Percentiles rank a stretch among this genome's conserved stretches.
Conservation (phyloP, 495 filamentous ascomycete genomes). For the Chaetomidium leptoderma region DNA sequence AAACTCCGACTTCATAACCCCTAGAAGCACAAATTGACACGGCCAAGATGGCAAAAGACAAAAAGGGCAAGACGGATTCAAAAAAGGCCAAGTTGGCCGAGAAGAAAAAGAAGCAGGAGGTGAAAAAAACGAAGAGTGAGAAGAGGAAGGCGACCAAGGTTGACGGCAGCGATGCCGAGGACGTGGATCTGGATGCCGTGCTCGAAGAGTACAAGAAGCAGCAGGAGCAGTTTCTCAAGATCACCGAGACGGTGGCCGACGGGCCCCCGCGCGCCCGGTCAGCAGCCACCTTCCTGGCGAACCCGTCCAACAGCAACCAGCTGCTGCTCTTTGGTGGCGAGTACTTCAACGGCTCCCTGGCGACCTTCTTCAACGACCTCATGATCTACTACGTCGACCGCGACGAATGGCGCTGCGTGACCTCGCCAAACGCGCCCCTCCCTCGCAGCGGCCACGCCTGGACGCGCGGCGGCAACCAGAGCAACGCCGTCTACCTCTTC, state of each 20-base stretch:
- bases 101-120: slow-evolving; percentile 37
- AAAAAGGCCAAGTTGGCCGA: slow-evolving; percentile 61
- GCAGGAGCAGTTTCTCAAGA: slow-evolving; percentile 89
- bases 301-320: slow-evolving; percentile 79
- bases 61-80: slow-evolving; percentile 53
- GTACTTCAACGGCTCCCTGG: slow-evolving; percentile 60
- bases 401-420: slow-evolving; percentile 84
- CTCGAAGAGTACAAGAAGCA: slow-evolving; percentile 78
- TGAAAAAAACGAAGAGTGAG: slow-evolving; percentile 45
- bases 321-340: slow-evolving; percentile 88
- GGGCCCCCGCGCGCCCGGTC: slow-evolving; percentile 73
- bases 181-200: slow-evolving; percentile 95
- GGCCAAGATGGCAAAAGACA: slow-evolving; percentile 53
- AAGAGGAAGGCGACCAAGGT: slow-evolving; percentile 49
- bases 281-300: slow-evolving; percentile 74
- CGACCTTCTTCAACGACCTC: slow-evolving; percentile 67
- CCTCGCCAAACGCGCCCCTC: slow-evolving; percentile 84
- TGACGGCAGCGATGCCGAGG: slow-evolving; percentile 75
- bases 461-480: slow-evolving; percentile 77
- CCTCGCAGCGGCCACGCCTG: slow-evolving; percentile 90
- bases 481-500: slow-evolving; percentile 81
- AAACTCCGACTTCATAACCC: background rate
- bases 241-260: slow-evolving; percentile 71
- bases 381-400: slow-evolving; percentile 83
- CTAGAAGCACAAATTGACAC: background rate